Conservation (phyloP, 148 eudicot genomes). For the Vaccinium vitisidaea region DNA sequence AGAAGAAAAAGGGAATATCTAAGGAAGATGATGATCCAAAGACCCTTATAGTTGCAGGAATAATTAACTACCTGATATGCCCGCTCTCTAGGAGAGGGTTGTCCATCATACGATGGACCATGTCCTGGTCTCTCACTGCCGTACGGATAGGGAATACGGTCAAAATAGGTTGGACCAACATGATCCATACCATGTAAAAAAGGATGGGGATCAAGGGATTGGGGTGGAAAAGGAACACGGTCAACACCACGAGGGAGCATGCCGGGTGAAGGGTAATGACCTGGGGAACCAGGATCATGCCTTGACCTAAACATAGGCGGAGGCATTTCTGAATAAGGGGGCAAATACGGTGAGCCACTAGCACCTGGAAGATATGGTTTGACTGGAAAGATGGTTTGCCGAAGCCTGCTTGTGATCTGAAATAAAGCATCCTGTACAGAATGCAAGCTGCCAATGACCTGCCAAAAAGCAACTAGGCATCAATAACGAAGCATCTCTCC, state of each 20-base stretch:
- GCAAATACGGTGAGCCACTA: conserved; percentile 30
- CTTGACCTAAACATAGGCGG: conserved; percentile 53
- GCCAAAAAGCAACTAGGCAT: conserved; percentile 9
- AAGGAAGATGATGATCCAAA: neutral
- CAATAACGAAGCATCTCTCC: neutral
- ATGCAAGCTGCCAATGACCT: conserved; percentile 55
- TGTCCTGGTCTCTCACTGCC: conserved; percentile 41
- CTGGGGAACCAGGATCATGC: conserved; percentile 51
- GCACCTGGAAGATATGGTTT: conserved; percentile 32
- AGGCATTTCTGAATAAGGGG: conserved; percentile 38
- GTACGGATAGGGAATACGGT: conserved; percentile 32
- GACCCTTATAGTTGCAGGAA: neutral
- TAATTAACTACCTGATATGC: conserved; percentile 20
- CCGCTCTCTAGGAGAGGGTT: conserved; percentile 46
- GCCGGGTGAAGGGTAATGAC: conserved; percentile 43
- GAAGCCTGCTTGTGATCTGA: conserved; percentile 62
- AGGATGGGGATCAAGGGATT: conserved; percentile 27
- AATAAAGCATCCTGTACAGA: conserved; percentile 61
- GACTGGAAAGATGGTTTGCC: conserved; percentile 38
- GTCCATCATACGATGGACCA: conserved; percentile 37
- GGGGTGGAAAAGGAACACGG: conserved; percentile 28
- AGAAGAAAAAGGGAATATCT: neutral
- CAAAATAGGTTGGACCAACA: conserved; percentile 29
- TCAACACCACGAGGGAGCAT: conserved; percentile 38
- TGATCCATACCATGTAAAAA: conserved; percentile 38